Percentiles rank a stretch among this genome's conserved stretches.
phyloP scores from a whole-genome alignment of 2,329 filamentous ascomycete genomes.

The Talaromyces albobiverticillius region DNA sequence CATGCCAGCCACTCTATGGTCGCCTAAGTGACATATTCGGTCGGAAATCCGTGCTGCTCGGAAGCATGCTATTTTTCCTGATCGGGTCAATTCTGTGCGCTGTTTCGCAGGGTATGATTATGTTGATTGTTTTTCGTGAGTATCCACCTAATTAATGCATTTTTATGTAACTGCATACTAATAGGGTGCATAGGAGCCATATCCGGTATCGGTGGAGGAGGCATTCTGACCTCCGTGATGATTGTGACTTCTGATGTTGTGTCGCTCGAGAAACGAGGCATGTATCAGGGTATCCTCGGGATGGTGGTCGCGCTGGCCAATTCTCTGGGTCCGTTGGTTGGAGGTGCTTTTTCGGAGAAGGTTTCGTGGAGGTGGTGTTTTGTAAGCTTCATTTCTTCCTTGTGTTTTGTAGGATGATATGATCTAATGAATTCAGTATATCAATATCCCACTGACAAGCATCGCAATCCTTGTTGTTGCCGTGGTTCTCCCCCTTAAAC shows the following conservation, averaged over 20 bases:
- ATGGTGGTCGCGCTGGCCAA: conserved; percentile 51
- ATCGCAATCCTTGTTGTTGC: neutral
- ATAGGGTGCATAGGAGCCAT: conserved; percentile 27
- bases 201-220: conserved; percentile 50
- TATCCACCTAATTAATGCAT: neutral
- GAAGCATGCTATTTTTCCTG: conserved; percentile 51
- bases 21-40: conserved; percentile 56
- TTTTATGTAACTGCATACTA: neutral
- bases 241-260: conserved; percentile 53
- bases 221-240: conserved; percentile 47
- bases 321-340: conserved; percentile 46
- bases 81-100: conserved; percentile 51
- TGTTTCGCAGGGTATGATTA: conserved; percentile 43
- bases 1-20: conserved; percentile 24
- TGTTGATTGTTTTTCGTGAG: conserved; percentile 49
- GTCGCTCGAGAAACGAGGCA: conserved; percentile 38
- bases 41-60: conserved; percentile 52
- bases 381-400: neutral
- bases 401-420: neutral
- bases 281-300: conserved; percentile 44
- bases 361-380: conserved; percentile 54
- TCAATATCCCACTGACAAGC: neutral
- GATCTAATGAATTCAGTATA: neutral
- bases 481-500: neutral
- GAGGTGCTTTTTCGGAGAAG: conserved; percentile 1